Evolutionary conservation across 1,284 basidiomycete species (phyloP).

Genomic region (Leccinum fallax): DNA sequence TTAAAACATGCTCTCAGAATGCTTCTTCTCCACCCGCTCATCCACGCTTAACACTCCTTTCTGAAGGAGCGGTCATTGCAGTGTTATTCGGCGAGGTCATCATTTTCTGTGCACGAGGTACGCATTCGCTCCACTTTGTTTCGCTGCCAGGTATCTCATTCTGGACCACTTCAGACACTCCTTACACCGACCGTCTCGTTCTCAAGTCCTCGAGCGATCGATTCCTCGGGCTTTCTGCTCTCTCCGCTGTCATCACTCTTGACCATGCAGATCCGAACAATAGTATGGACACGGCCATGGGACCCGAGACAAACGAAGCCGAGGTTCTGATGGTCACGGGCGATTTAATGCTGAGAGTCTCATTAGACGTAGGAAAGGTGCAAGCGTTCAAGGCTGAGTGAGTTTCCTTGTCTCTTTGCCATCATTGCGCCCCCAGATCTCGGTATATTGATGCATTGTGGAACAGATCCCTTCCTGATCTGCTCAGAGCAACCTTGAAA

Average conservation of each 20-base stretch:
- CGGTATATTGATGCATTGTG: conserved; percentile 28
- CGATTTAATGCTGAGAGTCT: conserved; percentile 65
- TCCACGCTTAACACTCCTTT: conserved; percentile 63
- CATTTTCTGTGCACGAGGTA: conserved; percentile 69
- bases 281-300: conserved; percentile 13
- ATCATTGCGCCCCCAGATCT: conserved; percentile 43
- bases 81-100: conserved; percentile 79
- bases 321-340: conserved; percentile 66
- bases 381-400: conserved; percentile 60
- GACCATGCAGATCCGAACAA: conserved; percentile 25
- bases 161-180: conserved; percentile 50
- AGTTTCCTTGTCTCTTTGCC: conserved; percentile 26
- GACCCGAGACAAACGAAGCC: conserved; percentile 41
- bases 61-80: conserved; percentile 55
- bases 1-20: conserved; percentile 46
- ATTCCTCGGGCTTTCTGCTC: conserved; percentile 68
- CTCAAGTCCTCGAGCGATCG: conserved; percentile 68
- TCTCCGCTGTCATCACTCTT: conserved; percentile 30
- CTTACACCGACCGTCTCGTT: conserved; percentile 71
- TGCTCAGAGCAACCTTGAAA: conserved; percentile 84
- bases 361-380: conserved; percentile 63
- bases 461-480: conserved; percentile 60
- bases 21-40: conserved; percentile 69
- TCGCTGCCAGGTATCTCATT: not conserved
- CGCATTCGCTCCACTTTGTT: conserved; percentile 10